phyloP scores from a whole-genome alignment of 345 rosid species.

The Punica granatum region DNA sequence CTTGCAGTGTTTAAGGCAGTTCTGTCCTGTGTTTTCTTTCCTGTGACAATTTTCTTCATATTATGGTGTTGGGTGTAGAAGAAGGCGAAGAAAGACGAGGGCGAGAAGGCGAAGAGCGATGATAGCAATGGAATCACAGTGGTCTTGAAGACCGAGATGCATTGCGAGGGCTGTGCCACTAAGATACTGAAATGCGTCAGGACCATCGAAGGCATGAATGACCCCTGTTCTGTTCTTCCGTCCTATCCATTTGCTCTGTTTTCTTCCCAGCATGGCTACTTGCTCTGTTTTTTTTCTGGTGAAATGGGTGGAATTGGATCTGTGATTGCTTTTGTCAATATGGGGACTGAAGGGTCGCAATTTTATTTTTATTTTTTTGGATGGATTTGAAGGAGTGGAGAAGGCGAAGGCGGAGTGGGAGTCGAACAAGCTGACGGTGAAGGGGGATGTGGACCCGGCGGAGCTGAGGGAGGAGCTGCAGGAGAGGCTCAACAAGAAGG shows the following conservation, averaged over 20 bases:
- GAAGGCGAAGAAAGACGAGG: conserved; percentile 17
- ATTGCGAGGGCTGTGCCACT: conserved; percentile 77
- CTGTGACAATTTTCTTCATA: neutral
- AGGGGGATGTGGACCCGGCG: conserved; percentile 59
- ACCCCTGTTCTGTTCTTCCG: conserved; percentile 2
- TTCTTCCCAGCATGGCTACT: neutral
- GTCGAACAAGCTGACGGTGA: conserved; percentile 50
- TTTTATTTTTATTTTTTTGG: neutral
- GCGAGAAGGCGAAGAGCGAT: conserved; percentile 12
- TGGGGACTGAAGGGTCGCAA: neutral
- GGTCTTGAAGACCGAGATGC: conserved; percentile 69
- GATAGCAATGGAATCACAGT: conserved; percentile 23
- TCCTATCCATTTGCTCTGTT: neutral
- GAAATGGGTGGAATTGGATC: too few relatives aligned
- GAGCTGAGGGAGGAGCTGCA: conserved; percentile 37
- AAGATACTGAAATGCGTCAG: conserved; percentile 39
- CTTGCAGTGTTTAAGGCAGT: neutral
- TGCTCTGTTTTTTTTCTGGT: neutral
- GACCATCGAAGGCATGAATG: conserved; percentile 37
- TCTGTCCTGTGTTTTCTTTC: neutral
- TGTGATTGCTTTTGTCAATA: neutral
- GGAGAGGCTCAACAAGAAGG: conserved; percentile 46
- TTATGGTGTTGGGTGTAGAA: conserved; percentile 2
- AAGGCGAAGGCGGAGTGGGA: conserved; percentile 41
- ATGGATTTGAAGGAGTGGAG: conserved; percentile 34